phyloP scores from a whole-genome alignment of 805 yeast genomes.

The Kodamaea lidongshanica region DNA sequence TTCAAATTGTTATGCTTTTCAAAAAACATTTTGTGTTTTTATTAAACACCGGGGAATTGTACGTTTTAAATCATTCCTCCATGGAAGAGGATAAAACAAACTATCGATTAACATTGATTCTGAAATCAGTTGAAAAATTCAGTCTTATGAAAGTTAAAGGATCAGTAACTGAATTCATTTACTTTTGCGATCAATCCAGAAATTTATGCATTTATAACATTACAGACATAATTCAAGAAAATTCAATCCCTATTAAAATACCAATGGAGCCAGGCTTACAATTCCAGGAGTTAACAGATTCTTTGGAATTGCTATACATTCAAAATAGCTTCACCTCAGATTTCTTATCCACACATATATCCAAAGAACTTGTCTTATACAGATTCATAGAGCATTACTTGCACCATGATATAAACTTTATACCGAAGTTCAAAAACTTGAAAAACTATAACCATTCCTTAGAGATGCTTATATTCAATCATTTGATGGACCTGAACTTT shows the following conservation, averaged over 20 bases:
- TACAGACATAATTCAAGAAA: constrained; percentile 14
- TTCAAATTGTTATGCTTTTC: constrained; percentile 21
- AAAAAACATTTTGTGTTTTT: constrained; percentile 31
- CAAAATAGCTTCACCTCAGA: constrained; percentile 29
- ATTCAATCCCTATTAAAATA: constrained; percentile 18
- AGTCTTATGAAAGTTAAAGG: constrained; percentile 21
- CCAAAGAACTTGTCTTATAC: constrained; percentile 39
- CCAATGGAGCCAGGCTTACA: constrained; percentile 13
- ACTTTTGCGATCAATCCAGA: constrained; percentile 32
- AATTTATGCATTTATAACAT: constrained; percentile 25
- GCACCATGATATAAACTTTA: constrained; percentile 18
- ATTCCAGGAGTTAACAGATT: constrained; percentile 12
- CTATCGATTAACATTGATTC: constrained; percentile 23
- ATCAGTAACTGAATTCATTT: constrained; percentile 12
- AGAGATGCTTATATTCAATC: constrained; percentile 42
- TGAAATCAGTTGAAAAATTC: constrained; percentile 27
- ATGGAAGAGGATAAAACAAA: constrained; percentile 5
- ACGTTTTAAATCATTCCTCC: constrained; percentile 28
- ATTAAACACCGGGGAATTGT: constrained; percentile 34
- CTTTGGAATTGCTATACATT: constrained; percentile 39
- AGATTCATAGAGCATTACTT: constrained; percentile 45
- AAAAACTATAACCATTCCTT: constrained; percentile 43
- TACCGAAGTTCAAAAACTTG: constrained; percentile 33
- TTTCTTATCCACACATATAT: constrained; percentile 25
- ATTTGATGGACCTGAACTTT: constrained; percentile 23